These are phyloP conservation scores for Solanum lignicaule DNA, from an alignment of 257 asterid genomes.

Conservation along the genomic window DNA sequence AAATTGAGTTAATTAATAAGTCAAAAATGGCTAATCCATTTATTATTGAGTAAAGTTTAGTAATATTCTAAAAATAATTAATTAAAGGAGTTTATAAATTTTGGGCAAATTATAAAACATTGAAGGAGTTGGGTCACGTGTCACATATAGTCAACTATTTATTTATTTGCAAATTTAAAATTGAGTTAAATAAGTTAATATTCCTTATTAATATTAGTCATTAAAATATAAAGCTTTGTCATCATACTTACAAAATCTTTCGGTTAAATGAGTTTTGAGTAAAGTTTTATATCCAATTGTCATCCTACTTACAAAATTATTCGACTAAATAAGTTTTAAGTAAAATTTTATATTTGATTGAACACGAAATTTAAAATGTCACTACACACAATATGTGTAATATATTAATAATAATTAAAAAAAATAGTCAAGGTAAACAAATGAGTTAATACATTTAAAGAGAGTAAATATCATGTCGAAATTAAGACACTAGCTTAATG, in stretches of 20 bases:
- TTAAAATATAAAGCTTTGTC: neutral
- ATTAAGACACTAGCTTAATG: neutral
- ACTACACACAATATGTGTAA: neutral
- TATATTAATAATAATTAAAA: neutral
- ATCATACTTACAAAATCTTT: neutral
- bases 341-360: neutral
- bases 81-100: neutral
- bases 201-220: neutral
- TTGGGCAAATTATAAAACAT: neutral
- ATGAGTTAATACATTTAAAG: neutral
- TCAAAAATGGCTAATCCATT: neutral
- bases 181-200: neutral
- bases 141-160: neutral
- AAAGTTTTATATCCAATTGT: neutral
- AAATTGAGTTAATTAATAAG: neutral
- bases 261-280: neutral
- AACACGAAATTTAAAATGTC: neutral
- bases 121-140: neutral
- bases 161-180: neutral
- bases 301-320: neutral
- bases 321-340: neutral
- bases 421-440: no score
- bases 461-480: neutral
- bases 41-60: neutral
- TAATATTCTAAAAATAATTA: neutral